These are phyloP conservation scores for Penicillium polonicum DNA, from an alignment of 2,329 filamentous ascomycete genomes.

Conservation along the genomic window DNA sequence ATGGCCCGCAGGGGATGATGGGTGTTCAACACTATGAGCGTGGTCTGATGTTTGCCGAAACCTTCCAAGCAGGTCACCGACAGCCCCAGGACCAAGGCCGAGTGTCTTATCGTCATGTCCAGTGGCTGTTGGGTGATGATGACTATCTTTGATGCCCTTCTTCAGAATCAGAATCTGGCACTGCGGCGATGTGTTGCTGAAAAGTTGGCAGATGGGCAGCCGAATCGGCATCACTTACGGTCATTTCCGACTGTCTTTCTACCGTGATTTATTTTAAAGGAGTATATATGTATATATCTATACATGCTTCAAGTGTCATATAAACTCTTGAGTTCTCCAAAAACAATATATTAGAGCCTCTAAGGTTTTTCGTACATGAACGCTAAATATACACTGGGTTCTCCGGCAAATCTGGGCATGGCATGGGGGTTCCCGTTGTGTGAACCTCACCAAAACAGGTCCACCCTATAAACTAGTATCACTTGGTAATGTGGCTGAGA, in stretches of 20 bases:
- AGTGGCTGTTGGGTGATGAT: slow-evolving; percentile 30
- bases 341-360: no score
- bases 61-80: slow-evolving; percentile 39
- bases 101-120: slow-evolving; percentile 66
- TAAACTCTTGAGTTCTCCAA: no score
- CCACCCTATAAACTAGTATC: no score
- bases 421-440: no score
- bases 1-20: slow-evolving; percentile 63
- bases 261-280: background rate
- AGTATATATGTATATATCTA: background rate
- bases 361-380: no score
- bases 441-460: no score
- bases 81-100: slow-evolving; percentile 65
- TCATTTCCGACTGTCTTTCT: background rate
- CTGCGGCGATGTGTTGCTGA: background rate
- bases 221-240: background rate
- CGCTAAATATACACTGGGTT: no score
- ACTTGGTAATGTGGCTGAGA: no score
- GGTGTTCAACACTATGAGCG: slow-evolving; percentile 73
- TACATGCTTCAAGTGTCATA: no score
- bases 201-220: background rate
- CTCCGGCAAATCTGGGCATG: no score
- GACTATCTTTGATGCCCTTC: background rate
- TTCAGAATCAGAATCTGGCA: no score
- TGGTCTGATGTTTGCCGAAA: slow-evolving; percentile 67